Percentiles rank a stretch among this genome's conserved stretches.
Conservation (phyloP, 495 filamentous ascomycete species). For the Aspergillus biplanus region DNA sequence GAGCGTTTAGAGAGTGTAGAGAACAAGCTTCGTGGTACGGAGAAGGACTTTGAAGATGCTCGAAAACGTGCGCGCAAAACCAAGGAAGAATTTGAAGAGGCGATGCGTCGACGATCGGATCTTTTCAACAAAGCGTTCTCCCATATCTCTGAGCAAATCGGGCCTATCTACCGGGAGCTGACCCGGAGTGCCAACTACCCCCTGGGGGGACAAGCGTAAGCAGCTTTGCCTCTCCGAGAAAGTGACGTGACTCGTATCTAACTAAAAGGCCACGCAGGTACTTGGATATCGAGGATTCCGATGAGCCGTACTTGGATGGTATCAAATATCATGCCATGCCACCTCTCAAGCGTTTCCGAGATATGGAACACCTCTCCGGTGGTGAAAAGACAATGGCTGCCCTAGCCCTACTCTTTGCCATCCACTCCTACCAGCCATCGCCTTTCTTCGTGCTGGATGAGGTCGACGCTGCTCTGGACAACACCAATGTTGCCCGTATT, state of each 20-base stretch:
- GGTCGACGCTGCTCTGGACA: constrained; percentile 95
- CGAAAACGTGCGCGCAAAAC: constrained; percentile 71
- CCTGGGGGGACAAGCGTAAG: constrained; percentile 83
- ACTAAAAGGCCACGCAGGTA: constrained; percentile 49
- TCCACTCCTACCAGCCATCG: constrained; percentile 90
- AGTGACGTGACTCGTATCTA: neutral
- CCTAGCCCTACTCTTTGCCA: constrained; percentile 90
- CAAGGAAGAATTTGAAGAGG: constrained; percentile 77
- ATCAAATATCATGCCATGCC: constrained; percentile 99
- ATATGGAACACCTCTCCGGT: constrained; percentile 97
- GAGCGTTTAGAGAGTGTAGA: constrained; percentile 89
- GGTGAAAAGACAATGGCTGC: constrained; percentile 99
- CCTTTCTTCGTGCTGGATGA: constrained; percentile 99
- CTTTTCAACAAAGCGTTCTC: constrained; percentile 93
- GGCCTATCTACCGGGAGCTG: constrained; percentile 90
- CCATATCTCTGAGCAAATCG: constrained; percentile 95
- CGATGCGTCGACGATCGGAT: constrained; percentile 82
- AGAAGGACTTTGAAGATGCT: constrained; percentile 86
- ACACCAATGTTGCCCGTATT: constrained; percentile 93
- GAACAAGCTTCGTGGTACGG: constrained; percentile 78
- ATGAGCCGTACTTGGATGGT: constrained; percentile 88
- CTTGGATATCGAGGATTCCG: constrained; percentile 89
- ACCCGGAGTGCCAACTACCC: constrained; percentile 84
- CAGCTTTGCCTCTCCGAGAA: neutral
- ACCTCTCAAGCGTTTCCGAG: constrained; percentile 95